These are phyloP conservation scores for Thelonectria olida DNA, from an alignment of 2,329 filamentous ascomycete genomes.

Conservation along the genomic window DNA sequence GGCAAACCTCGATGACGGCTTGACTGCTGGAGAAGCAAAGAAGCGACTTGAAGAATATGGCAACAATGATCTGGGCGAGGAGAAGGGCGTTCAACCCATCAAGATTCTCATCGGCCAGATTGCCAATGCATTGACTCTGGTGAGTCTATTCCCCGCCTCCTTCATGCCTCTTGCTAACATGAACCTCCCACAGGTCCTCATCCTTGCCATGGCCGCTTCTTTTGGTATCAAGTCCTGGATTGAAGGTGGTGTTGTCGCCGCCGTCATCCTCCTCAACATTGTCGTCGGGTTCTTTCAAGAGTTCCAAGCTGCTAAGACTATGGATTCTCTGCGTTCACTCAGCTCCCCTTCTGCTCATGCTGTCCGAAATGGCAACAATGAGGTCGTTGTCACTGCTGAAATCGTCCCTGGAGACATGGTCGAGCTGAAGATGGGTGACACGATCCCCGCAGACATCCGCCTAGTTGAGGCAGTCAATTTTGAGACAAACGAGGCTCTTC, in stretches of 20 bases:
- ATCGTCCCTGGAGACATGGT: constrained; percentile 68
- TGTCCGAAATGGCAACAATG: constrained; percentile 52
- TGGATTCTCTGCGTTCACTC: constrained; percentile 57
- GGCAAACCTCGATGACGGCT: constrained; percentile 22
- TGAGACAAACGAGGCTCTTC: constrained; percentile 72
- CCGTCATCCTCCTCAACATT: constrained; percentile 67
- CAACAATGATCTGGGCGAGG: constrained; percentile 60
- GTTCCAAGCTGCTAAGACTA: constrained; percentile 58
- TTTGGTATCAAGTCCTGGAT: constrained; percentile 68
- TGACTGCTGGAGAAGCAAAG: constrained; percentile 18
- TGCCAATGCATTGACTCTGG: constrained; percentile 68
- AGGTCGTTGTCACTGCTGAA: constrained; percentile 50
- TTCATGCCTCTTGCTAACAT: constrained; percentile 24
- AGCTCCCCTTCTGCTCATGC: constrained; percentile 55
- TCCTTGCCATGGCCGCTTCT: constrained; percentile 65
- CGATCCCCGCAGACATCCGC: constrained; percentile 68
- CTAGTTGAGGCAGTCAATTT: constrained; percentile 70
- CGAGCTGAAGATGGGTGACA: constrained; percentile 64
- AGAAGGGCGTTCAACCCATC: constrained; percentile 57
- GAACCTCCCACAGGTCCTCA: constrained; percentile 53
- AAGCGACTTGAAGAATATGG: neutral
- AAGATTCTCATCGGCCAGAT: constrained; percentile 69
- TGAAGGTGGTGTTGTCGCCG: constrained; percentile 66
- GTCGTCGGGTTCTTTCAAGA: constrained; percentile 60
- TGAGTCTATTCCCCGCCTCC: constrained; percentile 18